Base-by-base conservation (phyloP, 768 basidiomycete species). In the Tubosaeta sp. region DNA sequence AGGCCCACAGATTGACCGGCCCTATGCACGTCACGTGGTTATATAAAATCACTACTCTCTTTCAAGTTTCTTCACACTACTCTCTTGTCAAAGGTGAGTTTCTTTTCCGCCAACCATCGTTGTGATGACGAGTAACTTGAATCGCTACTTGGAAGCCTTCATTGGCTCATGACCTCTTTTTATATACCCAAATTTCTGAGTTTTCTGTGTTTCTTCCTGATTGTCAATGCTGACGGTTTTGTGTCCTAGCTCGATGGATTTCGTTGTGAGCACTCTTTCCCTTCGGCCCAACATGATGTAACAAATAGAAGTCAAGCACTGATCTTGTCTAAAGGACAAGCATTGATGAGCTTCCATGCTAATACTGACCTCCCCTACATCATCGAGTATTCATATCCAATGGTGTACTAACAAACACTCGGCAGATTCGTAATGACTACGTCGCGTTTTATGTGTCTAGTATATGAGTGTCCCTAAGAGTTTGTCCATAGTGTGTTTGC, bases 131-230 rank as follows among this genome's bases (percentile, higher is more conserved):
- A 90, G 66, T 76, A 67, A 70, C 58, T 74, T 71, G 87, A 88
- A 91, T 90, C 88, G 87, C 87, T 90, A 91, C 88, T 82, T 88
- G 67, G 88, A 91, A 82, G 83, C 59, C 65, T 67, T 56, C 25
- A 6, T 53, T 56, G 71, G 86, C 80, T 84, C 22, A 78, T 89
- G 88, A 91, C 73, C 68, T 67, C 71, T 67, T 73, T 76, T 74
- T 66, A 80, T 74, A 91, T 91, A 91, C 88, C 89, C 88, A 91
- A 91, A 90, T 91, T 91, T 90, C 89, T 74, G 88, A 91, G 77
- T 60, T 29, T 46, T 38, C 14, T 48, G 17, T 45, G 43, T 35
- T 16, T 22, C 8, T 45, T 37, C 34, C 5, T 43, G 43, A 9
- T 31, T 19, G 19, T 16, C 4, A 10, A 29, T 52, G 46, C 68